Evolutionary conservation across 176 grass and related monocot genomes (phyloP), one percentile per base, ranked within the genome.

Genomic region (Ensete glaucum): DNA sequence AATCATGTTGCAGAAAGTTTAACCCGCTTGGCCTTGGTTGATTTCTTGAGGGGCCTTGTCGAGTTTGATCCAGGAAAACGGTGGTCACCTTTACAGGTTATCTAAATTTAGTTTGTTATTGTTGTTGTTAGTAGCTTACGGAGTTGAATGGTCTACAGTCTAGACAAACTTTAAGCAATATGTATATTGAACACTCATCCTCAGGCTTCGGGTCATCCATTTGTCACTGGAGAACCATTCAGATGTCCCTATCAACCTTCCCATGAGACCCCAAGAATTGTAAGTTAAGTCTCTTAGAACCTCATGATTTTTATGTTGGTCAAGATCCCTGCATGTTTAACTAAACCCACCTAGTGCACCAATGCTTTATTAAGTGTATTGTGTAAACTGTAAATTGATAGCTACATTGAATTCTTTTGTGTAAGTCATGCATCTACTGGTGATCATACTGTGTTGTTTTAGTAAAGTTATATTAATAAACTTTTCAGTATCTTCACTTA

Each of bases 1-100:
- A 74, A 65, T 24, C 13, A 67, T 49, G 5, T 75, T 75, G 24
- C 85, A 85, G 88, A 99, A 80, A 91, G 86, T 34, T 83, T 67
- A 74, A 83, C 78, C 74, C 87, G 96, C 73, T 84, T 90, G 80
- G 96, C 85, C 9, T 85, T 99, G 73, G 83, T 95, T 91, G 91
- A 99, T 88, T 99, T 99, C 81, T 89, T 99, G 79, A 99, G 88
- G 75, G 96, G 96, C 72, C 86, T 91, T 79, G 82, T 99, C 82
- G 91, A 99, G 75, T 91, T 99, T 86, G 96, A 99, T 82, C 96
- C 96, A 77, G 78, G 83, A 73, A 99, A 95, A 80, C 78, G 96
- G 22, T 99, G 96, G 96, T 95, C 96, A 54, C 96, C 96, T 2
- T 79, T 88, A 79, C 96, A 99, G 95, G 95, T 99, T 84, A 26